Evolutionary conservation across 805 yeast species (phyloP), one percentile per base, ranked within the genome.

Genomic region (Limtongozyma cylindracea): DNA sequence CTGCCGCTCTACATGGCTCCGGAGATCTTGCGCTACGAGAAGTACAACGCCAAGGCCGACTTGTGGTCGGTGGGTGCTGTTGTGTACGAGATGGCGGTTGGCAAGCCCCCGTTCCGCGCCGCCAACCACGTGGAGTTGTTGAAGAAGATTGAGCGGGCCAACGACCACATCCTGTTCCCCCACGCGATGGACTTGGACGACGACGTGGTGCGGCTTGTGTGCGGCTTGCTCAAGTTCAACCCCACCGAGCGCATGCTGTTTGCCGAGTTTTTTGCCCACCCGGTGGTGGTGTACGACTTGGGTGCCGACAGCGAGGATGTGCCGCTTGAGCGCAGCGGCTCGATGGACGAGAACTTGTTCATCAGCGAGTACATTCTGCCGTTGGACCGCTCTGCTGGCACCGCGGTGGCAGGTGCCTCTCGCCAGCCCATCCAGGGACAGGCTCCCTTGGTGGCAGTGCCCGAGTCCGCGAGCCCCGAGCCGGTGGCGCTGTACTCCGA

Each of bases 1-100:
- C 77, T 93, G 8, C 98, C 98, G 3, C 56, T 88, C 20, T 88
- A 88, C 45, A 88, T 88, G 98, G 98, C 98, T 0, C 98, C 98
- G 0, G 98, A 88, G 46, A 88, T 88, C 21, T 51, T 88, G 33
- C 57, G 91, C 29, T 82, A 77, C 38, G 95, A 88, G 41, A 88
- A 80, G 45, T 88, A 88, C 47, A 80, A 82, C 33, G 98, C 96
- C 4, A 82, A 80, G 41, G 96, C 95, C 0, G 98, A 88, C 40
- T 47, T 88, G 30, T 88, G 98, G 98, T 80, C 95, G 5, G 93
- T 84, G 4, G 98, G 98, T 3, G 91, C 96, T 1, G 96, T 88
- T 2, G 49, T 82, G 8, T 88, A 70, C 44, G 98, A 88, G 44
- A 82, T 88, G 94, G 61, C 76, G 8, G 80, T 76, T 15, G 96